Percentiles rank a stretch among this genome's conserved stretches.
These are phyloP conservation scores for Spathaspora boniae DNA, from an alignment of 805 yeast genomes.

Conservation along the genomic window DNA sequence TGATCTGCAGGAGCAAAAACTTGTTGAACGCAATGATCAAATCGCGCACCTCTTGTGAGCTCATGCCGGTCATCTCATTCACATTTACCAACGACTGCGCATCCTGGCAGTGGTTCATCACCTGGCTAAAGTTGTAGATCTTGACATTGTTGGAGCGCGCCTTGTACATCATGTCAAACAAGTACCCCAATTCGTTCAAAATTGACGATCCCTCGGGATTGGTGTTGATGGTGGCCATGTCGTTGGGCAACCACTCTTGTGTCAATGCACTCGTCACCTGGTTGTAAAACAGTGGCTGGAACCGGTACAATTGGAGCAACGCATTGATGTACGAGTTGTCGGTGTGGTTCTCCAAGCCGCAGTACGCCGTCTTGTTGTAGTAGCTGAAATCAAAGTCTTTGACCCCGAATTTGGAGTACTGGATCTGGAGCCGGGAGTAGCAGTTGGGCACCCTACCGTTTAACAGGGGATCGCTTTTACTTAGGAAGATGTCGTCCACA, in stretches of 20 bases:
- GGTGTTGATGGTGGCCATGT: slow-evolving; percentile 26
- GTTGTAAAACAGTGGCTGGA: slow-evolving; percentile 70
- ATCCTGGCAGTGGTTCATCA: slow-evolving; percentile 40
- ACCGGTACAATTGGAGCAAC: slow-evolving; percentile 73
- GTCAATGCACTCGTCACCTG: slow-evolving; percentile 55
- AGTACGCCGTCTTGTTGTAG: slow-evolving; percentile 63
- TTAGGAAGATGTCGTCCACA: slow-evolving; percentile 12
- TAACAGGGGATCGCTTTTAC: slow-evolving; percentile 11
- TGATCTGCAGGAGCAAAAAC: slow-evolving; percentile 52
- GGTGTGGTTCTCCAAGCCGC: slow-evolving; percentile 89
- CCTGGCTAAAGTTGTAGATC: slow-evolving; percentile 68
- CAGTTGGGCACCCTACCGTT: slow-evolving; percentile 57
- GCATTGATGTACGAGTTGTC: slow-evolving; percentile 74
- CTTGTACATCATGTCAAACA: slow-evolving; percentile 87
- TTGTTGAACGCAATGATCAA: slow-evolving; percentile 54
- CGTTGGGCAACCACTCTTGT: slow-evolving; percentile 41
- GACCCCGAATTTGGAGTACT: slow-evolving; percentile 87
- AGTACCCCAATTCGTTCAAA: slow-evolving; percentile 78
- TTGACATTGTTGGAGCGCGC: slow-evolving; percentile 77
- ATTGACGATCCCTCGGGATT: slow-evolving; percentile 49
- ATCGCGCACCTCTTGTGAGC: slow-evolving; percentile 41
- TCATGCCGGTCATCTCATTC: slow-evolving; percentile 43
- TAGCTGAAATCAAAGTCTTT: slow-evolving; percentile 89
- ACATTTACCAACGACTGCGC: slow-evolving; percentile 51
- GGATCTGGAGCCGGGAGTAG: slow-evolving; percentile 68